Evolutionary conservation across 176 grass and related monocot species (phyloP).

Genomic region (barley (Hordeum vulgare)): MorexV3_pseudomolecules_assembly NC_058522.1:444296429-444296928

Average conservation of each 20-base stretch:
- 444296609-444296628: not conserved
- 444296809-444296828: not conserved
- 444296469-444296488: conserved; percentile 3
- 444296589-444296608: not conserved
- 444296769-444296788: not conserved
- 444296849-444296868: too few species aligned
- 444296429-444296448: too few species aligned
- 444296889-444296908: too few species aligned
- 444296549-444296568: not conserved
- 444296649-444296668: not conserved
- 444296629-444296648: not conserved
- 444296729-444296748: not conserved
- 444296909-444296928: too few species aligned
- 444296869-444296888: too few species aligned
- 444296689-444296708: conserved; percentile 12
- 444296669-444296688: conserved; percentile 17
- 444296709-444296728: not conserved
- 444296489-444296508: not conserved
- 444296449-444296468: not conserved
- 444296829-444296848: too few species aligned
- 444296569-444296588: not conserved
- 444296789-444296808: not conserved
- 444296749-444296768: not conserved
- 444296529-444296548: conserved; percentile 13
- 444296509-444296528: not conserved